Percentiles rank a stretch among this genome's conserved stretches.
These are phyloP conservation scores for Cyclostephanos tholiformis DNA, from an alignment of 108 stramenopile genomes.

Conservation along the genomic window DNA sequence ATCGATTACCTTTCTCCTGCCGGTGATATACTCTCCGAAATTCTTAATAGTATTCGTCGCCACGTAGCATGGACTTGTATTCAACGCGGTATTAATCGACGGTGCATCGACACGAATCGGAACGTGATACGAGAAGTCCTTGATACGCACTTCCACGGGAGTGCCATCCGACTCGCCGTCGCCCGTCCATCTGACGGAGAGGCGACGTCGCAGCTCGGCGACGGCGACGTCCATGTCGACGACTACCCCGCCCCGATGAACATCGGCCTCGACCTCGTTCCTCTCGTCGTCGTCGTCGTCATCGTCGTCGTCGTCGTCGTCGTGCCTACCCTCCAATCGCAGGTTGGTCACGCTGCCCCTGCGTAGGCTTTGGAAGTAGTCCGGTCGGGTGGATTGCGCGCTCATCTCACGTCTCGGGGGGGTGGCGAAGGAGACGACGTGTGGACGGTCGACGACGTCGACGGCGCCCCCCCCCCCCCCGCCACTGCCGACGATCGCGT, in stretches of 20 bases:
- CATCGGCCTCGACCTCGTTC: too few relatives aligned
- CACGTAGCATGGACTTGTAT: conserved; percentile 45
- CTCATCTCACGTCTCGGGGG: not conserved
- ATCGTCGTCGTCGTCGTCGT: too few relatives aligned
- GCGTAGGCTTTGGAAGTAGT: conserved; percentile 18
- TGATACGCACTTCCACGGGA: conserved; percentile 33
- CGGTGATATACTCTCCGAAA: conserved; percentile 27
- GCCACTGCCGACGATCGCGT: not conserved
- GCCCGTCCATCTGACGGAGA: not conserved
- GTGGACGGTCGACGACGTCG: not conserved
- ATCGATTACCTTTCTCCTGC: conserved; percentile 22
- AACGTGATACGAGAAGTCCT: conserved; percentile 33
- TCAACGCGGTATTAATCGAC: conserved; percentile 39
- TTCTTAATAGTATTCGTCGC: conserved; percentile 26
- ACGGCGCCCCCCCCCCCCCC: not conserved
- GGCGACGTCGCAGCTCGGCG: not conserved
- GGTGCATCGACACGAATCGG: conserved; percentile 36
- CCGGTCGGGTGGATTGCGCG: conserved; percentile 24
- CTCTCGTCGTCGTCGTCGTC: not conserved
- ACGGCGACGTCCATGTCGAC: not conserved
- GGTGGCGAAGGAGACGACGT: not conserved
- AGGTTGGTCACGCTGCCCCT: conserved; percentile 17
- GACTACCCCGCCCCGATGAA: not conserved
- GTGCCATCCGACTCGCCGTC: not conserved
- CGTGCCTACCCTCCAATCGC: conserved; percentile 11